Conservation (phyloP, 148 eudicot genomes). For the Persicaria maculosa region DNA sequence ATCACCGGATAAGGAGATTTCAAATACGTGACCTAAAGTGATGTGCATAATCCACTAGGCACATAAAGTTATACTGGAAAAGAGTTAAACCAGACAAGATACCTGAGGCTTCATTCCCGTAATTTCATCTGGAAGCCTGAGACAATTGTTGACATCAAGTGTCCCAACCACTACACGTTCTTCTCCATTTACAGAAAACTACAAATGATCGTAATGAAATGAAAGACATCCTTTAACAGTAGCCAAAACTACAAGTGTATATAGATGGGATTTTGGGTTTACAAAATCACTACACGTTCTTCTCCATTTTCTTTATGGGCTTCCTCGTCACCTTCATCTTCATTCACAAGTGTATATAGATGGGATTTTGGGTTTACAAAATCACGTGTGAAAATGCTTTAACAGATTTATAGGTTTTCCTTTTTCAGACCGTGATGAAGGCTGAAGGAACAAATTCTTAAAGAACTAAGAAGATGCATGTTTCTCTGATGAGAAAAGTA, state of each 20-base stretch:
- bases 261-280: neutral
- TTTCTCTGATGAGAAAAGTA: neutral
- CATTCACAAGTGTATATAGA: neutral
- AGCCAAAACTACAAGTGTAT: neutral
- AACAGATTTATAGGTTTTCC: neutral
- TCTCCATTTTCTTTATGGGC: neutral
- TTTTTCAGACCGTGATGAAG: neutral
- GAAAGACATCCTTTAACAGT: conserved; percentile 1
- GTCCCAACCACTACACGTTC: conserved; percentile 67
- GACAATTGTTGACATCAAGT: conserved; percentile 80
- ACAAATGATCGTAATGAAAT: conserved; percentile 11
- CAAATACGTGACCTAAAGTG: neutral
- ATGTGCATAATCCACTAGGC: neutral
- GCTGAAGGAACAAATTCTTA: neutral
- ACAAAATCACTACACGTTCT: neutral
- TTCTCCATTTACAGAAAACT: conserved; percentile 59
- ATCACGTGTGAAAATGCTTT: neutral
- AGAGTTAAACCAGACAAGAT: conserved; percentile 9
- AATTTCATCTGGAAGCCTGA: conserved; percentile 83
- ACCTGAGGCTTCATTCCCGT: conserved; percentile 79
- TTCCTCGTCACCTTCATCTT: neutral
- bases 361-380: neutral
- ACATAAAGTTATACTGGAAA: neutral
- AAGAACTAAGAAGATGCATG: neutral
- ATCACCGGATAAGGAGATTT: neutral